These are phyloP conservation scores for Paramecium sonneborni DNA, from an alignment of 73 alveolate genomes.

Conservation along the genomic window DNA sequence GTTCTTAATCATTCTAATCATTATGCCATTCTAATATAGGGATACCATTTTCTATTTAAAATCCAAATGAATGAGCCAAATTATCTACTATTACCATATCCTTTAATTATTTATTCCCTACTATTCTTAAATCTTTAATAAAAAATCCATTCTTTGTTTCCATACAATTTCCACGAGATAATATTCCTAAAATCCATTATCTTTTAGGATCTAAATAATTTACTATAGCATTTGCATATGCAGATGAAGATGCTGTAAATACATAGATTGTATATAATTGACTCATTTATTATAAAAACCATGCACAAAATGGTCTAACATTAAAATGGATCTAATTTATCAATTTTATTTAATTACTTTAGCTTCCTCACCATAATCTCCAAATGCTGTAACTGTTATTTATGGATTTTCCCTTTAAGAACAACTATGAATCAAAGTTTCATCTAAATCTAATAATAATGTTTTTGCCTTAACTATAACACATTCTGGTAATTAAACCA, in stretches of 20 bases:
- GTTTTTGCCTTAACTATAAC: slow-evolving; percentile 55
- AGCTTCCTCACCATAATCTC: slow-evolving; percentile 57
- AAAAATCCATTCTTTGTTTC: slow-evolving; percentile 90
- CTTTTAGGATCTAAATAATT: slow-evolving; percentile 92
- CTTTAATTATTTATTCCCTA: slow-evolving; percentile 82
- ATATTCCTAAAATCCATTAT: slow-evolving; percentile 81
- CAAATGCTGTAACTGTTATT: slow-evolving; percentile 32
- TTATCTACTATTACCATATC: slow-evolving; percentile 92
- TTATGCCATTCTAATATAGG: slow-evolving; percentile 86
- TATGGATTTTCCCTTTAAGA: slow-evolving; percentile 58
- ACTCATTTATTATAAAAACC: slow-evolving; percentile 81
- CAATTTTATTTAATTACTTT: not conserved
- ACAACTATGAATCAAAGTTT: slow-evolving; percentile 66
- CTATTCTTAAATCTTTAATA: slow-evolving; percentile 92
- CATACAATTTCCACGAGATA: slow-evolving; percentile 91
- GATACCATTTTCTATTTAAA: slow-evolving; percentile 84
- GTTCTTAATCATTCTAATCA: slow-evolving; percentile 81
- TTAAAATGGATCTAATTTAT: slow-evolving; percentile 78
- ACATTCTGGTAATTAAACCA: slow-evolving; percentile 55
- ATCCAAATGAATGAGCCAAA: slow-evolving; percentile 92
- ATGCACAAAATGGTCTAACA: slow-evolving; percentile 89
- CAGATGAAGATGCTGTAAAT: slow-evolving; percentile 93
- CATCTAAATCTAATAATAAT: slow-evolving; percentile 64
- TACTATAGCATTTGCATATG: slow-evolving; percentile 95
- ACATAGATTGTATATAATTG: slow-evolving; percentile 82